Percentiles rank a stretch among this genome's conserved stretches.
phyloP scores from a whole-genome alignment of 805 yeast species.

The Cyberlindnera bimundalis region DNA sequence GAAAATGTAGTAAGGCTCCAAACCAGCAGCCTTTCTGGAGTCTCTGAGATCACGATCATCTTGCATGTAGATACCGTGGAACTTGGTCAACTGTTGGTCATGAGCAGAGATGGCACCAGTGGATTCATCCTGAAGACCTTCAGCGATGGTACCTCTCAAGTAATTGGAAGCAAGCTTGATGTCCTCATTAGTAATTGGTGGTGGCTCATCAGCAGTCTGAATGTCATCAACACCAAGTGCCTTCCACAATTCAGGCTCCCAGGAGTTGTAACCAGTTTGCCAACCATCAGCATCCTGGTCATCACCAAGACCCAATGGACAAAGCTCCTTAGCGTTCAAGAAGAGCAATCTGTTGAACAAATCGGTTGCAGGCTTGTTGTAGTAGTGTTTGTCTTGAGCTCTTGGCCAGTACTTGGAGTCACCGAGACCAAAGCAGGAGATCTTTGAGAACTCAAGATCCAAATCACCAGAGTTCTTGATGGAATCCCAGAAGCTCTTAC shows the following conservation, averaged over 20 bases:
- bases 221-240: conserved; percentile 82
- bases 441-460: conserved; percentile 65
- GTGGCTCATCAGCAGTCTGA: conserved; percentile 85
- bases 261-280: conserved; percentile 82
- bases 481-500: conserved; percentile 68
- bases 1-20: conserved; percentile 94
- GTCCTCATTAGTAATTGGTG: conserved; percentile 92
- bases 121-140: conserved; percentile 72
- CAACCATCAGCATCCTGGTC: conserved; percentile 97
- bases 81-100: conserved; percentile 92
- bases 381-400: conserved; percentile 89
- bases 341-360: conserved; percentile 58
- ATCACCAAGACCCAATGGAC: conserved; percentile 85
- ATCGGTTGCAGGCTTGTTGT: conserved; percentile 86
- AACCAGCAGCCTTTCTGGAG: conserved; percentile 84
- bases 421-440: conserved; percentile 86
- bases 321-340: conserved; percentile 70
- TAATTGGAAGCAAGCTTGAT: conserved; percentile 84
- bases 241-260: conserved; percentile 86
- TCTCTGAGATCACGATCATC: conserved; percentile 97
- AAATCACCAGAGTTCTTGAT: conserved; percentile 61
- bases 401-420: conserved; percentile 98
- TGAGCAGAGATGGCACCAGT: conserved; percentile 90
- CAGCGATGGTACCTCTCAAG: conserved; percentile 90
- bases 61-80: conserved; percentile 98